Conservation (phyloP, 2,329 filamentous ascomycete genomes). For the Amauroascus verrucosus region DNA sequence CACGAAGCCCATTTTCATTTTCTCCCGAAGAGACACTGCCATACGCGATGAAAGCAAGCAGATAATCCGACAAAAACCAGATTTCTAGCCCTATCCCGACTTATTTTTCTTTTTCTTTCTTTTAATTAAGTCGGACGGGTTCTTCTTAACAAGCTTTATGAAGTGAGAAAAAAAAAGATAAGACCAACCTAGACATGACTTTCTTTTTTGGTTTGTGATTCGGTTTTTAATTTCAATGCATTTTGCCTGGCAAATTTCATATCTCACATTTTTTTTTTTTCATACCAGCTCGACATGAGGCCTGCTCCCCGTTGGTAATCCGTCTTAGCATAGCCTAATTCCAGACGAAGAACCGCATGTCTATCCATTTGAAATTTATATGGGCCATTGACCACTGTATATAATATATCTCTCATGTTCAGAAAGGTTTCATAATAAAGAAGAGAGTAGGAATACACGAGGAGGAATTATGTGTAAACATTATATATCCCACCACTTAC, state of each 20-base stretch:
- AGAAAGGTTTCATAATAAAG: not conserved
- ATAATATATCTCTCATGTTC: not conserved
- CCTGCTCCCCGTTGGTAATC: not conserved
- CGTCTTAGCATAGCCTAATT: not conserved
- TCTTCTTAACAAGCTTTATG: not conserved
- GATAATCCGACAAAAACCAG: not conserved
- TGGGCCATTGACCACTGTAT: not conserved
- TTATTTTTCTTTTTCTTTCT: not conserved
- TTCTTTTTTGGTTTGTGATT: not conserved
- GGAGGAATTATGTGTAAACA: not conserved
- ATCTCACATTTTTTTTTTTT: not conserved
- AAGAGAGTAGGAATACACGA: not conserved
- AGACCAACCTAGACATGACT: not conserved
- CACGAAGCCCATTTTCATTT: slow-evolving; percentile 68
- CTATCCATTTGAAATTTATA: not conserved
- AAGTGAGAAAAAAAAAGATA: not conserved
- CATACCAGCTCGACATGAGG: not conserved
- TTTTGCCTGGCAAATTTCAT: not conserved
- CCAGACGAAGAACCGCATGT: not conserved
- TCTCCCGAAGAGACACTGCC: slow-evolving; percentile 32
- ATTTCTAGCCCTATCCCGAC: not conserved
- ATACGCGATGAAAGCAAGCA: slow-evolving; percentile 16
- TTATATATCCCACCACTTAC: not conserved
- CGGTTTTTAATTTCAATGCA: not conserved
- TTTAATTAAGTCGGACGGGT: not conserved